A percentile compares a stretch with the other conserved stretches of the same genome.
phyloP scores from a whole-genome alignment of 352 stramenopile species.

The Phytophthora pinifolia region DNA sequence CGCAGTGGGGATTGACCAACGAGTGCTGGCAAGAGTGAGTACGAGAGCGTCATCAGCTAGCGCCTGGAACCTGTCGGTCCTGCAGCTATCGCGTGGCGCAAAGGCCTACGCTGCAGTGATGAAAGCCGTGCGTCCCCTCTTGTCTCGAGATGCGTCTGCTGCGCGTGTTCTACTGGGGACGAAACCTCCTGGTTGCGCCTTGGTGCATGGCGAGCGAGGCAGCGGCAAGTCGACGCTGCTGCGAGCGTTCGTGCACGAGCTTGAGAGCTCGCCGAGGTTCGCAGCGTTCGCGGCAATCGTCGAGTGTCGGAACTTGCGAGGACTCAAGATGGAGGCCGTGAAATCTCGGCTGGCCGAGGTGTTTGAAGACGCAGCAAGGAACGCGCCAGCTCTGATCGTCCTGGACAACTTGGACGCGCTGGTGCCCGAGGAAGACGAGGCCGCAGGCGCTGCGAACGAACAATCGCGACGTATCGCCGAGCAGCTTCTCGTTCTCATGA shows the following conservation, averaged over 20 bases:
- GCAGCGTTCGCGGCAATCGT: conserved; percentile 50
- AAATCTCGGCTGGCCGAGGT: conserved; percentile 60
- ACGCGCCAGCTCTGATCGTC: conserved; percentile 65
- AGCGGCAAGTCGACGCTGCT: conserved; percentile 82
- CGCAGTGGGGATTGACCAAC: conserved; percentile 24
- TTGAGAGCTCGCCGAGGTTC: conserved; percentile 33
- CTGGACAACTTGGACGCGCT: conserved; percentile 88
- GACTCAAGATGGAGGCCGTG: conserved; percentile 87
- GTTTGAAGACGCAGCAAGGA: conserved; percentile 47
- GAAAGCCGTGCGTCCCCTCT: conserved; percentile 46
- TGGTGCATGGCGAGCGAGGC: conserved; percentile 74
- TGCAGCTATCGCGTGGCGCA: conserved; percentile 43
- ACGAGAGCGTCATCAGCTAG: conserved; percentile 4
- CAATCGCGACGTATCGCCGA: conserved; percentile 87
- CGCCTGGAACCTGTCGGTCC: conserved; percentile 21
- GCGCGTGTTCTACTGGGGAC: conserved; percentile 61
- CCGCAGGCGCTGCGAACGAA: conserved; percentile 70
- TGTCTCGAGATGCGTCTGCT: conserved; percentile 51
- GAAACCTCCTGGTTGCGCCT: conserved; percentile 54
- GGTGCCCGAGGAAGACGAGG: conserved; percentile 78
- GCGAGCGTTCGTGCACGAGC: conserved; percentile 40
- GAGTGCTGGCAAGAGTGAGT: conserved; percentile 27
- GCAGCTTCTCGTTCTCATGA: conserved; percentile 62
- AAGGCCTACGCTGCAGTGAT: conserved; percentile 47
- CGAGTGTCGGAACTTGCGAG: conserved; percentile 71